A percentile compares a stretch with the other conserved stretches of the same genome.
Conservation (phyloP, 164 flowering plant genomes). For the Stephania cephalantha region DNA sequence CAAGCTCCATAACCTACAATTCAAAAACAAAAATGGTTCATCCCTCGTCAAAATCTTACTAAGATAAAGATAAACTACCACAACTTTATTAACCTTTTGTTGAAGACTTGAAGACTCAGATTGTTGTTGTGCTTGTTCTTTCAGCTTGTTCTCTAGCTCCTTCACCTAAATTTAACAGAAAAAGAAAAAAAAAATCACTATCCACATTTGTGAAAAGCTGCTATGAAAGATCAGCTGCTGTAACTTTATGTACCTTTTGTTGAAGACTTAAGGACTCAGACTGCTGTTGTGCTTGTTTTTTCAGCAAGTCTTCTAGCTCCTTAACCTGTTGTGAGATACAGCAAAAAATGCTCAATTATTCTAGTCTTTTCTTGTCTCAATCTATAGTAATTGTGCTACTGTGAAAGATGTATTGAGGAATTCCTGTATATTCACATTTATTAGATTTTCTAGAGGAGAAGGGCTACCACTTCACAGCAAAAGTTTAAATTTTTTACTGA, state of each 20-base stretch:
- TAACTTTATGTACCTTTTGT: constrained; percentile 47
- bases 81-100: constrained; percentile 3
- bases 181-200: background rate
- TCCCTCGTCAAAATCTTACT: background rate
- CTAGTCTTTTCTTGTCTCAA: background rate
- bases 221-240: background rate
- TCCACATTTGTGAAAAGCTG: background rate
- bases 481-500: background rate
- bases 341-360: background rate
- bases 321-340: constrained; percentile 9
- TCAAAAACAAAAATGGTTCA: background rate
- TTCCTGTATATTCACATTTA: background rate
- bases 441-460: background rate
- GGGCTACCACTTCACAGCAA: background rate
- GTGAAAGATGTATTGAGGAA: no score
- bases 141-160: constrained; percentile 29
- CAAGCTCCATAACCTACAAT: constrained; percentile 29
- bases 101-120: constrained; percentile 3
- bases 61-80: background rate
- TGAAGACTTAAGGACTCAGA: constrained; percentile 31
- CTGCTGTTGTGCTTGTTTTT: constrained; percentile 18
- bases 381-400: background rate
- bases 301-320: constrained; percentile 27
- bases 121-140: constrained; percentile 9
- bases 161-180: constrained; percentile 13